Conservation (phyloP, 2,329 filamentous ascomycete genomes). For the Penicillium verrucosum region DNA sequence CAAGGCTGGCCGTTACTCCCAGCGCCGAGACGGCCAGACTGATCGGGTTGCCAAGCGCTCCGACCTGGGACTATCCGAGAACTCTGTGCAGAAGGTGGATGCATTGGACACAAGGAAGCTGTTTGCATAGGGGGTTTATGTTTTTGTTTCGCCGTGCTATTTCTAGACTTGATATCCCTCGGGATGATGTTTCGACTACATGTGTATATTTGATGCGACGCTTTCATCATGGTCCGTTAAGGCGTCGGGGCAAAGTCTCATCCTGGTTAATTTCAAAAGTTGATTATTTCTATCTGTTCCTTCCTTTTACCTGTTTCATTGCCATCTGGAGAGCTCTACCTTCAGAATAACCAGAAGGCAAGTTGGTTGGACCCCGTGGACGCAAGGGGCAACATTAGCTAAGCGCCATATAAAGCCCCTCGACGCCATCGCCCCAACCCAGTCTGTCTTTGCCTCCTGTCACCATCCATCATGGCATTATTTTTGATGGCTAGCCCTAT, state of each 20-base stretch:
- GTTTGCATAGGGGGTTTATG: conserved; percentile 53
- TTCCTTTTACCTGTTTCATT: conserved; percentile 4
- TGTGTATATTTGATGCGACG: conserved; percentile 38
- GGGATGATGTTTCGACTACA: conserved; percentile 26
- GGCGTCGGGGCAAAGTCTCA: conserved; percentile 33
- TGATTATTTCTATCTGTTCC: conserved; percentile 4
- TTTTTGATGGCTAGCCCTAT: conserved; percentile 16
- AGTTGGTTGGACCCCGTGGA: not conserved
- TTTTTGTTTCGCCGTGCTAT: conserved; percentile 20
- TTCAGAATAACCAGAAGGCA: not conserved
- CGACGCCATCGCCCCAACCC: conserved; percentile 3
- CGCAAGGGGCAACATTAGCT: conserved; percentile 13
- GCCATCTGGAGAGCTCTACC: not conserved
- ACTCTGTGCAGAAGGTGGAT: conserved; percentile 59
- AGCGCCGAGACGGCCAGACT: conserved; percentile 68
- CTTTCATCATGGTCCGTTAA: conserved; percentile 32
- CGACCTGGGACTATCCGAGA: conserved; percentile 69
- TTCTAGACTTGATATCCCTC: conserved; percentile 34
- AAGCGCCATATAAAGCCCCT: conserved; percentile 9
- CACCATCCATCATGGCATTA: conserved; percentile 24
- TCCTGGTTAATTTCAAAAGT: conserved; percentile 25
- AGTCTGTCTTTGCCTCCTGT: not conserved
- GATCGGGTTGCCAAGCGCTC: conserved; percentile 72
- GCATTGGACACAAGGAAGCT: conserved; percentile 73
- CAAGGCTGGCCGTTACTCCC: conserved; percentile 75